Percentiles rank a stretch among this genome's conserved stretches.
These are phyloP conservation scores for Colletotrichum sidae DNA, from an alignment of 2,329 filamentous ascomycete species.

Conservation along the genomic window DNA sequence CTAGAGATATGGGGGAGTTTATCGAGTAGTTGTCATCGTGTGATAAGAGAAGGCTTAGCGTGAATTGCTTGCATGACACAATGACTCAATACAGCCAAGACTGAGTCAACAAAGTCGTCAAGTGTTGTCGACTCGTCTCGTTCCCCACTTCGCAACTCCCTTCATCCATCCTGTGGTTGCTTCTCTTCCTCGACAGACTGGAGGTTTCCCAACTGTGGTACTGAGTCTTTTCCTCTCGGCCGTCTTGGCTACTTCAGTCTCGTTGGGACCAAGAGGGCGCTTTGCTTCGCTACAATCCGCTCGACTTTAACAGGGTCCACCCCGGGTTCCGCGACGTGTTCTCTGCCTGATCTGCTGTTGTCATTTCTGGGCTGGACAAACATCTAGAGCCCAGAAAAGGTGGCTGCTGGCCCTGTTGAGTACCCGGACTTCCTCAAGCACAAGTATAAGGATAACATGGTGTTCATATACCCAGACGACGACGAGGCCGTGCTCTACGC, in stretches of 20 bases:
- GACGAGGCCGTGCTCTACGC: conserved; percentile 66
- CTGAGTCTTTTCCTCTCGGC: not conserved
- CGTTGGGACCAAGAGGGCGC: conserved; percentile 62
- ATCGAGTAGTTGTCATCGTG: too few species aligned
- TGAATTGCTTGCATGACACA: too few species aligned
- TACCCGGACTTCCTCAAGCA: conserved; percentile 59
- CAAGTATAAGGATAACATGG: conserved; percentile 64
- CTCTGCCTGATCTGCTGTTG: conserved; percentile 54
- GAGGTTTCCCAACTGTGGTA: too few species aligned
- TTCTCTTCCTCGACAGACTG: too few species aligned
- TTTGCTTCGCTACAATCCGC: conserved; percentile 61
- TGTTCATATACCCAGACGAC: conserved; percentile 67
- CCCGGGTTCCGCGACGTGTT: conserved; percentile 53
- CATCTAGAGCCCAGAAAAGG: conserved; percentile 50
- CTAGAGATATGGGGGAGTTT: too few species aligned
- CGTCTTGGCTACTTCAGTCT: conserved; percentile 3
- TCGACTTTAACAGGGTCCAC: conserved; percentile 57
- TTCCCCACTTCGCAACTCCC: too few species aligned
- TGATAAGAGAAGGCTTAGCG: too few species aligned
- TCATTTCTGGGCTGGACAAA: conserved; percentile 51
- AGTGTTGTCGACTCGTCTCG: too few species aligned
- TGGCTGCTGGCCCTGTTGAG: conserved; percentile 47
- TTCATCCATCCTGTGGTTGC: too few species aligned
- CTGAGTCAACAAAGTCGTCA: too few species aligned
- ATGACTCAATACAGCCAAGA: too few species aligned